phyloP scores from a whole-genome alignment of 192 early-diverging fungal species.

The Coemansia brasiliensis region DNA sequence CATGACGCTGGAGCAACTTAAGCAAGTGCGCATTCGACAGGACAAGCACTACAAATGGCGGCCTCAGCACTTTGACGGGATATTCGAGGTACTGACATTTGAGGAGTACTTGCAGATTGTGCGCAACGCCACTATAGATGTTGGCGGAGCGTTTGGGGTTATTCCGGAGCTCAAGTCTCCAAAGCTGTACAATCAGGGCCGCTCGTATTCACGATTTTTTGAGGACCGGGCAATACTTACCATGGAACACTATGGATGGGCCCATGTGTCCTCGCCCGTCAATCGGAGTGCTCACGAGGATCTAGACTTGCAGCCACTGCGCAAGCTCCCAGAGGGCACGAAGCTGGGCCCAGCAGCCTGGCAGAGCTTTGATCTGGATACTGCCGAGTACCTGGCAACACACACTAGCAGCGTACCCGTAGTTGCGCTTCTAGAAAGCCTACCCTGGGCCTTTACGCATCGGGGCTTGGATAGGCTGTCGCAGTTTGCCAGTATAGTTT shows the following conservation, averaged over 20 bases:
- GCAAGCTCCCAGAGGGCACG: slow-evolving; percentile 2
- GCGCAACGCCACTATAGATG: slow-evolving; percentile 27
- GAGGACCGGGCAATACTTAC: slow-evolving; percentile 51
- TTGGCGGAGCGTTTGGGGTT: slow-evolving; percentile 43
- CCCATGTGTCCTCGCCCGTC: slow-evolving; percentile 18
- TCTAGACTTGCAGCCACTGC: slow-evolving; percentile 9
- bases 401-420: slow-evolving; percentile 23
- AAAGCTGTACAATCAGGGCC: slow-evolving; percentile 33
- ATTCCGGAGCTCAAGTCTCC: slow-evolving; percentile 55
- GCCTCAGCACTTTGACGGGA: slow-evolving; percentile 42
- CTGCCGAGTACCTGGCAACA: slow-evolving; percentile 34
- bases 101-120: slow-evolving; percentile 49
- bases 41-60: slow-evolving; percentile 26
- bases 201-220: slow-evolving; percentile 38
- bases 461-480: slow-evolving; percentile 34
- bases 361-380: slow-evolving; percentile 55
- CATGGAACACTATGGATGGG: slow-evolving; percentile 43
- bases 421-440: slow-evolving; percentile 29
- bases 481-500: slow-evolving; percentile 31
- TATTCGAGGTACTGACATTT: slow-evolving; percentile 46
- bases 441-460: slow-evolving; percentile 44
- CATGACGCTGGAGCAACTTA: slow-evolving; percentile 42
- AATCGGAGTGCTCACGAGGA: slow-evolving; percentile 21
- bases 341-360: slow-evolving; percentile 28
- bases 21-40: slow-evolving; percentile 34